These are phyloP conservation scores for Zalaria sp. DNA, from an alignment of 2,329 filamentous ascomycete species.

Conservation along the genomic window DNA sequence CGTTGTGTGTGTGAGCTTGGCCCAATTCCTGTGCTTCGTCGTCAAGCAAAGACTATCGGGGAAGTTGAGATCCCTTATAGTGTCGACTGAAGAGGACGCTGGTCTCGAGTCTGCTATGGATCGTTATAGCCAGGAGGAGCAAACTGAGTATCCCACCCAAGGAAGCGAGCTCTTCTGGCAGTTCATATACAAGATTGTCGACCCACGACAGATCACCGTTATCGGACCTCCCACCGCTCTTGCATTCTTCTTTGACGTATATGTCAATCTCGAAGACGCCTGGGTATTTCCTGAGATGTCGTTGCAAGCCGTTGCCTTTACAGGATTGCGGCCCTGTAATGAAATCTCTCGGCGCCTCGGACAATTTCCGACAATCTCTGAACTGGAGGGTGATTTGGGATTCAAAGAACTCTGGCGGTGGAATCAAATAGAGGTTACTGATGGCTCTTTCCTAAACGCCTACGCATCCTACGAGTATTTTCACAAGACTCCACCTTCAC, in stretches of 20 bases:
- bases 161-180: conserved; percentile 2
- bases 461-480: conserved; percentile 63
- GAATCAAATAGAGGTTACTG: conserved; percentile 54
- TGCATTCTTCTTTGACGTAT: conserved; percentile 44
- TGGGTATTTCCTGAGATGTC: conserved; percentile 18
- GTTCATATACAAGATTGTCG: conserved; percentile 8
- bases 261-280: conserved; percentile 34
- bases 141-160: neutral
- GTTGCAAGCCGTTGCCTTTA: conserved; percentile 15
- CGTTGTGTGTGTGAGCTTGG: neutral
- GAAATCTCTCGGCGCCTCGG: neutral
- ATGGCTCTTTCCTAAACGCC: conserved; percentile 58
- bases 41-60: neutral
- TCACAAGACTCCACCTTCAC: conserved; percentile 46
- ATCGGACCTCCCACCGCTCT: conserved; percentile 47
- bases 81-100: neutral
- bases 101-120: neutral
- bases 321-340: neutral
- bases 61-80: neutral
- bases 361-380: neutral
- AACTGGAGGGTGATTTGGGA: neutral
- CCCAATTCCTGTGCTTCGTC: neutral
- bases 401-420: conserved; percentile 38
- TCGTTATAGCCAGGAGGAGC: neutral
- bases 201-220: conserved; percentile 21